Evolutionary conservation across 1,284 basidiomycete genomes (phyloP), one percentile per base, ranked within the genome.

Genomic region (Microbotryum violaceum): DNA sequence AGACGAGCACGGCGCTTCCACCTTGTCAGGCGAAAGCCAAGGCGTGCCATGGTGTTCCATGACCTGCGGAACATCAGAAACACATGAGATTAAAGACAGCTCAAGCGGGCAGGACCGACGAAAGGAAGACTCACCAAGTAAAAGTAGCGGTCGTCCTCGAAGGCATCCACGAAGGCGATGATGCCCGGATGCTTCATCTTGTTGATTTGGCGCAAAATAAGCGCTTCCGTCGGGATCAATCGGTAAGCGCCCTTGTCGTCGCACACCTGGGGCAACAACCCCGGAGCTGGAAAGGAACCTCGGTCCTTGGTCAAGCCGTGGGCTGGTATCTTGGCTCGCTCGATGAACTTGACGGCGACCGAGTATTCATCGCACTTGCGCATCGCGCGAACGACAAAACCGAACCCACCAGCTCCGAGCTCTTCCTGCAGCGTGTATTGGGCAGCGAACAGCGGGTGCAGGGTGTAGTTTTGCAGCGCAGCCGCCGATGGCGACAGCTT

Each of bases 311-410:
- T 63, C 66, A 64, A 68, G 20, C 57, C 61, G 25, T 65, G 62
- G 14, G 54, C 29, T 1, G 68, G 60, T 25, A 66, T 66, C 56
- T 69, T 69, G 18, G 61, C 84, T 74, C 88, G 89, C 61, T 82
- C 80, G 74, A 96, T 91, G 74, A 94, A 94, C 77, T 96, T 94
- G 76, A 94, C 88, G 0, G 91, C 91, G 49, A 92, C 90, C 6
- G 85, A 85, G 81, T 90, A 85, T 1, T 60, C 62, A 56, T 76
- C 75, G 9, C 14, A 18, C n/a, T 63, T 69, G 51, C 74, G 70
- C 52, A 58, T 65, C 4, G 75, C 76, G 6, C 73, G 68, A 12
- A 77, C 74, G 29, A 96, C 91, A 74, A 96, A 94, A 8, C 91
- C 91, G 73, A 91, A 96, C 18, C 91, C 91, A 47, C 91, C 91